Base-by-base conservation (phyloP, 2,329 filamentous ascomycete species). In the Aspergillus sp. region DNA sequence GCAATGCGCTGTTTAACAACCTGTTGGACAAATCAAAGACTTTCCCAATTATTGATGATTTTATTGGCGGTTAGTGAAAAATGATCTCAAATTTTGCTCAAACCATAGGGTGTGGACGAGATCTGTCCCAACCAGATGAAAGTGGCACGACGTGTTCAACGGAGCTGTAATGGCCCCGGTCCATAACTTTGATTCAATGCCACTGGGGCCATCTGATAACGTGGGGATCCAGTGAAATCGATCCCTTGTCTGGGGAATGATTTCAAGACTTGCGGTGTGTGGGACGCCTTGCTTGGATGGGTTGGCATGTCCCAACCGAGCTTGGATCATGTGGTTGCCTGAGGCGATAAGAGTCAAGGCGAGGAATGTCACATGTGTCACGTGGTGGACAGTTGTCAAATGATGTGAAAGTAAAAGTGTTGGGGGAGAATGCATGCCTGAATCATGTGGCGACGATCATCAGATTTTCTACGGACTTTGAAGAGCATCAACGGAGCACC, bases 361-460 rank as follows among this genome's bases (percentile, higher is more conserved):
- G 19, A 42, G 11, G 41, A 44, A 44, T 21, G 17, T 32, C 11
- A 32, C 27, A 30, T 30, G 30, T 13, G 17, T 21, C 41, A 21
- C 17, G 41, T 11, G 41, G 17, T 23, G 3, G 3, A 17, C 23
- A 13, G 23, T 6, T 50, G 47, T 15, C 21, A 17, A 30, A 25
- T 10, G 5, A 5, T 10, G 17, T 8, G 23, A 15, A n/a, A 13
- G 2, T 3, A n/a, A 30, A 32, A 32, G 27, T 47, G 53, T 55
- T 55, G 53, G 53, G 52, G 27, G 25, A 5, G 32, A 36, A 36
- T 36, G 3, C 17, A 13, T 44, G 39, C 53, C 53, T 55, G 53
- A 55, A 32, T 55, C 25, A 55, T 32, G 19, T 47, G 53, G 53
- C 53, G 53, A 55, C 39, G 53, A 55, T 55, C 39, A 30, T 17